Percentiles rank a stretch among this genome's conserved stretches.
phyloP scores from a whole-genome alignment of 2,329 filamentous ascomycete genomes.

The Orbilia javanica region DNA sequence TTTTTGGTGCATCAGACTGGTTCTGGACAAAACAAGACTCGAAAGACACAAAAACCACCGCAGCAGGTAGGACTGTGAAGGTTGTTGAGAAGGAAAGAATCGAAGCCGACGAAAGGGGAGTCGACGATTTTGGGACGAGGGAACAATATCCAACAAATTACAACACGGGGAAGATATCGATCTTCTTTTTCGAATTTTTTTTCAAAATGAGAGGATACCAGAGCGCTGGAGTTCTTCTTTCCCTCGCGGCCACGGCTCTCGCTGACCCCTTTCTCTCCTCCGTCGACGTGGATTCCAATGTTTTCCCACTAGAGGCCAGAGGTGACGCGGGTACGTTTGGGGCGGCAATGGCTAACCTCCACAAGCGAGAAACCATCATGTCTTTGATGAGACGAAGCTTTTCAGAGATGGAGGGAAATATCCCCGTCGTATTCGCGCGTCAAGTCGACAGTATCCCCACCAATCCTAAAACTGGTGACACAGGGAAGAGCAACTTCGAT shows the following conservation, averaged over 20 bases:
- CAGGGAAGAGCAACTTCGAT: slow-evolving; percentile 36
- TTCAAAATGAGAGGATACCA: slow-evolving; percentile 43
- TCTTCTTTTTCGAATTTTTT: not conserved
- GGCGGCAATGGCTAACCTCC: slow-evolving; percentile 33
- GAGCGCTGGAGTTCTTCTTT: slow-evolving; percentile 43
- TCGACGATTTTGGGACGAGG: slow-evolving; percentile 1
- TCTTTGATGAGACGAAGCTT: slow-evolving; percentile 30
- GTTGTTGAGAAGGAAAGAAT: slow-evolving; percentile 13
- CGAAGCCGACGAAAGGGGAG: slow-evolving; percentile 7
- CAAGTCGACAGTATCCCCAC: slow-evolving; percentile 32
- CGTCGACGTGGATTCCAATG: slow-evolving; percentile 7
- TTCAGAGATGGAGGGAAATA: slow-evolving; percentile 26
- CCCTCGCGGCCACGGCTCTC: slow-evolving; percentile 24
- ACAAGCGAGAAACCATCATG: slow-evolving; percentile 35
- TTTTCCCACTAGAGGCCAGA: slow-evolving; percentile 3
- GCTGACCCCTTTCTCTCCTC: slow-evolving; percentile 45
- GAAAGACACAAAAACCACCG: slow-evolving; percentile 15
- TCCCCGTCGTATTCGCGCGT: not conserved
- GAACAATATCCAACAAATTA: slow-evolving; percentile 23
- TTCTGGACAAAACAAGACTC: slow-evolving; percentile 39
- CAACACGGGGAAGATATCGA: slow-evolving; percentile 9
- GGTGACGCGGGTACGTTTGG: slow-evolving; percentile 18
- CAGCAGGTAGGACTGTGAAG: not conserved
- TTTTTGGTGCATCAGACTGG: slow-evolving; percentile 52
- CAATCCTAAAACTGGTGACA: slow-evolving; percentile 40